Conservation (phyloP, 768 basidiomycete species). For the Boletus coccyginus region DNA sequence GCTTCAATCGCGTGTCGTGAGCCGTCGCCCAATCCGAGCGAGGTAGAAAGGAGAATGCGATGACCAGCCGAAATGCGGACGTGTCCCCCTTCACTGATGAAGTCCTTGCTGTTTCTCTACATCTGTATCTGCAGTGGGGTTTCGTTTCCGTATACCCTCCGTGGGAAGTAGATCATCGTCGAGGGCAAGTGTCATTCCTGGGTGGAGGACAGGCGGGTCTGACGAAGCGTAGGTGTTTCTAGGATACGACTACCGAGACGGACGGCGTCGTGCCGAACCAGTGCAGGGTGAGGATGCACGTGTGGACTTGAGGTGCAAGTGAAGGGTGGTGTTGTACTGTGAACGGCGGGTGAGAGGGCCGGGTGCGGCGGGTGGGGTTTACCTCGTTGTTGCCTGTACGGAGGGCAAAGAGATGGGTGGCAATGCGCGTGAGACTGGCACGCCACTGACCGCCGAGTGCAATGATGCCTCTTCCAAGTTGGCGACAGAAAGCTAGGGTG, state of each 20-base stretch:
- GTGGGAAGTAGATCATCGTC: constrained; percentile 16
- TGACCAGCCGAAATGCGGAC: constrained; percentile 57
- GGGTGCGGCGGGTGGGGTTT: not conserved
- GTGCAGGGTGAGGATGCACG: constrained; percentile 79
- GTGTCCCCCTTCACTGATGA: constrained; percentile 26
- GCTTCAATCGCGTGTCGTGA: constrained; percentile 54
- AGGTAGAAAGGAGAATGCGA: constrained; percentile 58
- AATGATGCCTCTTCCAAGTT: constrained; percentile 72
- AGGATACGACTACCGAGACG: constrained; percentile 53
- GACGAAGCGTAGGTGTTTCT: constrained; percentile 72
- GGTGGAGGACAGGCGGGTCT: constrained; percentile 51
- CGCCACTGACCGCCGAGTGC: constrained; percentile 84
- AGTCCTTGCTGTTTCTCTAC: constrained; percentile 11
- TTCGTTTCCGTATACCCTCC: constrained; percentile 22
- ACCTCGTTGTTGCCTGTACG: constrained; percentile 45
- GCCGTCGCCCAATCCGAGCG: constrained; percentile 50
- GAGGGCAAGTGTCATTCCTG: constrained; percentile 15
- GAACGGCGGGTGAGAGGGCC: not conserved
- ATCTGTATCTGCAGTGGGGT: constrained; percentile 22
- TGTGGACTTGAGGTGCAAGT: constrained; percentile 55
- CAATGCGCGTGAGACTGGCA: constrained; percentile 71
- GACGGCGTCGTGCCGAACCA: constrained; percentile 88
- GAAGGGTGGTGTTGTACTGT: constrained; percentile 47
- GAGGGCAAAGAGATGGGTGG: constrained; percentile 81
- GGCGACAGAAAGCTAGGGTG: constrained; percentile 47